Conservation (phyloP, 225 moss, liverwort and hornwort species). For the Pleurozium schreberi region DNA sequence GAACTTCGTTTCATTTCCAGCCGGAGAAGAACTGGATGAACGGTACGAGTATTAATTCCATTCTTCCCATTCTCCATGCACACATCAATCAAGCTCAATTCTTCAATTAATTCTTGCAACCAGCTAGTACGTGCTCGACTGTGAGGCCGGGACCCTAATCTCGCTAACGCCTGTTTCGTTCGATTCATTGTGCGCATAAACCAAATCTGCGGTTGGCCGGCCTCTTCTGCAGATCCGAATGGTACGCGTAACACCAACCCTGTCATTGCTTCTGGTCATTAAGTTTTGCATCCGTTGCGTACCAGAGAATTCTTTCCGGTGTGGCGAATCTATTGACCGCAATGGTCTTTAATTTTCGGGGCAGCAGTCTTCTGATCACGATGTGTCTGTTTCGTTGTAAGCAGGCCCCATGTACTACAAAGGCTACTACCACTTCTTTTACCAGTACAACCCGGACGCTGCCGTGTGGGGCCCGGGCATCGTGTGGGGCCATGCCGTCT, state of each 20-base stretch:
- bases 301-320: neutral
- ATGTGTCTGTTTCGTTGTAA: neutral
- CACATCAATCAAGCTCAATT: neutral
- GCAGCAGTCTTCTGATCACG: neutral
- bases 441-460: slow-evolving; percentile 64
- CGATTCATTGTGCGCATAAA: neutral
- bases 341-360: neutral
- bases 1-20: slow-evolving; percentile 46
- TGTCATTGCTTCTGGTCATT: neutral
- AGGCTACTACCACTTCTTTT: slow-evolving; percentile 76
- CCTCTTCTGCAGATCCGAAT: neutral
- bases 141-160: no score
- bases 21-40: slow-evolving; percentile 54
- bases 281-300: neutral
- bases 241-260: neutral
- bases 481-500: slow-evolving; percentile 80
- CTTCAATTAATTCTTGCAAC: neutral
- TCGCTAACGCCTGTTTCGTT: neutral
- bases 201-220: neutral
- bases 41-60: neutral
- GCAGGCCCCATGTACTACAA: slow-evolving; percentile 72
- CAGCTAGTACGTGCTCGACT: neutral
- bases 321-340: neutral
- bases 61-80: neutral
- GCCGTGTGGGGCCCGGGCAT: slow-evolving; percentile 46